Evolutionary conservation across 441 rosid genomes (phyloP), one percentile per base, ranked within the genome.

Genomic region (Daphne laureola): DNA sequence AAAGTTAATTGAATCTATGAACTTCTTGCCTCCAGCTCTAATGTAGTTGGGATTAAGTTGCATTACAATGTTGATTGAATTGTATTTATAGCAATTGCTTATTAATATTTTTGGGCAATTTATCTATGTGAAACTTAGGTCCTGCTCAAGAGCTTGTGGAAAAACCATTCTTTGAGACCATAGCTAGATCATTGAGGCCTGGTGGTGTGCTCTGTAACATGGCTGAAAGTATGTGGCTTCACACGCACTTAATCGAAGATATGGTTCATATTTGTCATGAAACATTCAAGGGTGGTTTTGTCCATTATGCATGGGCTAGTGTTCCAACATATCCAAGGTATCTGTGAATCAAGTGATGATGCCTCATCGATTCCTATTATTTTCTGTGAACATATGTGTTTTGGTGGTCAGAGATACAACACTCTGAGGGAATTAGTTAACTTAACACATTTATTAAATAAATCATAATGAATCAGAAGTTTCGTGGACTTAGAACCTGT

Each of bases 211-310:
- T 93, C 53, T 93, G 95, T 67, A 93, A 90, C 80, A 93, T 93
- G 97, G 92, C 97, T 5, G 99, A 93, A 70, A 90, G 99, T 67
- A 83, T 90, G 95, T 90, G 99, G 99, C 97, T 93, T 43, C 99
- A 90, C 64, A 87, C 99, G 12, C 99, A 93, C 75, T 89, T 93
- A 62, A 83, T 93, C 56, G 68, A 93, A 71, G 93, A 83, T 55
- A 83, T 90, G 93, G 75, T 93, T 54, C 69, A 83, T 40, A 71
- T 82, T 38, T 90, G 97, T 59, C 72, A 63, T 17, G 93, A 83
- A 70, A 87, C 79, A 53, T 93, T 93, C 75, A 90, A 79, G 66
- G 94, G 90, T 46, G 94, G 90, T 46, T 82, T 74, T 62, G 97
- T 93, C 40, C 87, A 73, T 40, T 93, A 93, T 71, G 99, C 97